These are phyloP conservation scores for Solanum neorickii DNA, from an alignment of 257 asterid genomes.

Conservation along the genomic window DNA sequence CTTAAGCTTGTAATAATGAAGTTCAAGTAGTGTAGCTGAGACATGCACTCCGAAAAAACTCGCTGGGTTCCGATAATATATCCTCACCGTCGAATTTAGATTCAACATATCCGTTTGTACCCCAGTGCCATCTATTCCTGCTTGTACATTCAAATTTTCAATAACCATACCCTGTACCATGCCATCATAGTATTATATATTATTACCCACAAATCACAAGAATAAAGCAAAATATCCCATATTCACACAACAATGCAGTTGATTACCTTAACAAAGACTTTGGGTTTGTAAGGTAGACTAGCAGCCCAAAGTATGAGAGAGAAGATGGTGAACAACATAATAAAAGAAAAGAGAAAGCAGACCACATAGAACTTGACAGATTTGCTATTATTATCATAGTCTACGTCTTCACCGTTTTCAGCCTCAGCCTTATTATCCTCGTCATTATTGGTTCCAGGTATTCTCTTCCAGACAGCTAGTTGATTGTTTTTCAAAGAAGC, in stretches of 20 bases:
- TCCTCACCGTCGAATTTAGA: constrained; percentile 79
- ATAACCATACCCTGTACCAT: constrained; percentile 47
- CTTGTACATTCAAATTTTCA: constrained; percentile 71
- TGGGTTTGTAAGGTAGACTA: constrained; percentile 48
- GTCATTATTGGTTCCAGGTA: constrained; percentile 17
- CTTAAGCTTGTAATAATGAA: constrained; percentile 53
- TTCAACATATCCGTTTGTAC: constrained; percentile 91
- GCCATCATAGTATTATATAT: too few species aligned
- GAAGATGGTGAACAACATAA: constrained; percentile 42
- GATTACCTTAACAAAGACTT: constrained; percentile 55
- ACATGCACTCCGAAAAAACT: constrained; percentile 88
- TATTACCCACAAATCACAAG: too few species aligned
- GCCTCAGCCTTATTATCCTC: constrained; percentile 14
- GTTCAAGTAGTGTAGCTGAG: constrained; percentile 61
- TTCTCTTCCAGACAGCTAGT: constrained; percentile 42
- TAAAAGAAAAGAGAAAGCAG: constrained; percentile 54
- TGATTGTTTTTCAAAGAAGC: constrained; percentile 45
- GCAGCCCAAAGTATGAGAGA: constrained; percentile 80
- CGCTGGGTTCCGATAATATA: constrained; percentile 60
- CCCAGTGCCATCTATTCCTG: constrained; percentile 76
- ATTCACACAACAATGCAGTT: not conserved
- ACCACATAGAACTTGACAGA: constrained; percentile 33
- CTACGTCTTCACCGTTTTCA: constrained; percentile 24
- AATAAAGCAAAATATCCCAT: not conserved
- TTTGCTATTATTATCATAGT: constrained; percentile 14